These are phyloP conservation scores for Holtermanniella nyarrowii DNA, from an alignment of 768 basidiomycete species.

Conservation along the genomic window DNA sequence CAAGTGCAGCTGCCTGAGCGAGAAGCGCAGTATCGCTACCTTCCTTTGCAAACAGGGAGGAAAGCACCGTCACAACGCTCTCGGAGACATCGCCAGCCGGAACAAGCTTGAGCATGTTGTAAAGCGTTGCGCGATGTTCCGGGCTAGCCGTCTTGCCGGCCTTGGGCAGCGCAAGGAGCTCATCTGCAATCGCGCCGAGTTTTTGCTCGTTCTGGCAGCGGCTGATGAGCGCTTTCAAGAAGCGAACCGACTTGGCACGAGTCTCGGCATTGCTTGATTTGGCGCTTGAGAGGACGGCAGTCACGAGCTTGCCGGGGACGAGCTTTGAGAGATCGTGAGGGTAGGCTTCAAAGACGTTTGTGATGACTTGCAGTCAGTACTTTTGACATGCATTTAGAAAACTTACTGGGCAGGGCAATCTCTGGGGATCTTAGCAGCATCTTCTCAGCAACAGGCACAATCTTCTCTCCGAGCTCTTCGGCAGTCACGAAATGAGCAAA, in stretches of 20 bases:
- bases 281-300: conserved; percentile 31
- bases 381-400: conserved; percentile 2
- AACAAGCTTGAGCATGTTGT: conserved; percentile 60
- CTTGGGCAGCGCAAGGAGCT: conserved; percentile 64
- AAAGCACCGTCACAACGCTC: conserved; percentile 43
- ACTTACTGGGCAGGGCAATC: conserved; percentile 55
- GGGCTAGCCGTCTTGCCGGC: conserved; percentile 75
- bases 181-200: conserved; percentile 48
- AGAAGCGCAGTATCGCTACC: conserved; percentile 57
- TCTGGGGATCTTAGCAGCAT: conserved; percentile 74
- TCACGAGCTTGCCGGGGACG: conserved; percentile 52
- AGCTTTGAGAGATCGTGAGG: conserved; percentile 52
- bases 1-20: conserved; percentile 51
- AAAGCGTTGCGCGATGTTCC: conserved; percentile 73
- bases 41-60: conserved; percentile 58
- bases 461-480: conserved; percentile 47
- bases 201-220: conserved; percentile 38
- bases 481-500: conserved; percentile 48
- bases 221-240: conserved; percentile 49
- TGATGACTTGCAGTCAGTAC: conserved; percentile 44
- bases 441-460: conserved; percentile 70
- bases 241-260: conserved; percentile 49
- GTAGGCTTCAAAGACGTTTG: conserved; percentile 53
- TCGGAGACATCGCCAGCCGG: conserved; percentile 48
- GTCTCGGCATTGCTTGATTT: conserved; percentile 57